phyloP scores from a whole-genome alignment of 176 grass and related monocot genomes.

The Aechmea fasciata region DNA sequence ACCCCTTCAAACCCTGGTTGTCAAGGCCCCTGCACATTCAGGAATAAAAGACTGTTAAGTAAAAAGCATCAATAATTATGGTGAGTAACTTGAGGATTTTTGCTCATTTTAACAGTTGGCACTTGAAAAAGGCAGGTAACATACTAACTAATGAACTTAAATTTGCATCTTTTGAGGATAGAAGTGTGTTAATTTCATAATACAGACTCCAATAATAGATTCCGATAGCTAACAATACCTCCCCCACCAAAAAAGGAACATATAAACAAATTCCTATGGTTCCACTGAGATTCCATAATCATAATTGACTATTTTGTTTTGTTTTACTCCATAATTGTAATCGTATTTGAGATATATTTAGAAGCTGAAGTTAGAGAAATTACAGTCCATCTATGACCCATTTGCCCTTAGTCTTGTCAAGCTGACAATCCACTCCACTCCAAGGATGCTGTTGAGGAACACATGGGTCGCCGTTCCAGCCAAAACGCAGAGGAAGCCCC shows the following conservation, averaged over 20 bases:
- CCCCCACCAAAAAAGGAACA: background rate
- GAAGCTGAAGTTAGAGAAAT: conserved; percentile 37
- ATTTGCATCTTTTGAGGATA: no score
- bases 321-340: no score
- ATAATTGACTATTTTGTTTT: background rate
- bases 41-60: background rate
- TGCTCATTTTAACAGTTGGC: no score
- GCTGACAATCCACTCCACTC: conserved; percentile 89
- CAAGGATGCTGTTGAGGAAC: conserved; percentile 96
- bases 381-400: conserved; percentile 97
- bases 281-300: background rate
- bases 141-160: no score
- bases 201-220: no score
- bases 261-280: background rate
- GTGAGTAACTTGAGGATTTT: no score
- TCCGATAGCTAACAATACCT: background rate
- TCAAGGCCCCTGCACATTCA: conserved; percentile 75
- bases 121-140: no score
- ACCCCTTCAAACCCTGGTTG: conserved; percentile 82
- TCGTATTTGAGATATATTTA: background rate
- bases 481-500: conserved; percentile 81
- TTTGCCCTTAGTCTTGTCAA: conserved; percentile 44
- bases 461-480: conserved; percentile 96
- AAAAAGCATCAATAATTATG: background rate
- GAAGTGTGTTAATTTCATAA: no score